Evolutionary conservation across 768 basidiomycete species (phyloP).

Genomic region (Lyophyllum atratum): DNA sequence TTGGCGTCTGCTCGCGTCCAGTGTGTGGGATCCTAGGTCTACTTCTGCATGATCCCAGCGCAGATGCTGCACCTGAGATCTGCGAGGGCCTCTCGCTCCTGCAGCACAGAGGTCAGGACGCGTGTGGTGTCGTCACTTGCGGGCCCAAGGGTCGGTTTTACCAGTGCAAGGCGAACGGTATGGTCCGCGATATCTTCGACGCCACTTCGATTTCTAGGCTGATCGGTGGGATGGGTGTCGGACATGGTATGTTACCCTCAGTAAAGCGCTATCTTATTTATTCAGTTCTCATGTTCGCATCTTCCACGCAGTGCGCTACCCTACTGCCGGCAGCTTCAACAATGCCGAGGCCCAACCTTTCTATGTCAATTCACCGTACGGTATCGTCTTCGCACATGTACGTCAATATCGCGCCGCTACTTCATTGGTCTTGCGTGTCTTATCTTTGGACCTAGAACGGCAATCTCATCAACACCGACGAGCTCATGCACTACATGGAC

Average conservation of each 20-base stretch:
- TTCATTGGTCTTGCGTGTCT: not conserved
- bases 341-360: conserved; percentile 98
- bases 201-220: conserved; percentile 71
- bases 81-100: conserved; percentile 93
- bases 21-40: conserved; percentile 96
- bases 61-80: conserved; percentile 85
- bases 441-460: conserved; percentile 71
- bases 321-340: conserved; percentile 95
- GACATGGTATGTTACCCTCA: conserved; percentile 69
- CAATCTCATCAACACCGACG: conserved; percentile 91
- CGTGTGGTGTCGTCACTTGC: conserved; percentile 96
- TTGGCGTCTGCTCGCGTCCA: conserved; percentile 16
- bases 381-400: conserved; percentile 97
- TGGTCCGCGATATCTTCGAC: conserved; percentile 98
- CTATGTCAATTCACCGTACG: conserved; percentile 99
- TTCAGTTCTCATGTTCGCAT: conserved; percentile 3
- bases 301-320: conserved; percentile 78
- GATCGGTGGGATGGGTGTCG: conserved; percentile 95
- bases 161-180: conserved; percentile 98
- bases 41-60: conserved; percentile 73
- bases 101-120: conserved; percentile 98
- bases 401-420: conserved; percentile 24
- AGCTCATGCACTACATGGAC: conserved; percentile 92
- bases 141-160: conserved; percentile 93
- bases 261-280: conserved; percentile 20